Conservation (phyloP, 1,284 basidiomycete species). For the Tilletia indica region DNA sequence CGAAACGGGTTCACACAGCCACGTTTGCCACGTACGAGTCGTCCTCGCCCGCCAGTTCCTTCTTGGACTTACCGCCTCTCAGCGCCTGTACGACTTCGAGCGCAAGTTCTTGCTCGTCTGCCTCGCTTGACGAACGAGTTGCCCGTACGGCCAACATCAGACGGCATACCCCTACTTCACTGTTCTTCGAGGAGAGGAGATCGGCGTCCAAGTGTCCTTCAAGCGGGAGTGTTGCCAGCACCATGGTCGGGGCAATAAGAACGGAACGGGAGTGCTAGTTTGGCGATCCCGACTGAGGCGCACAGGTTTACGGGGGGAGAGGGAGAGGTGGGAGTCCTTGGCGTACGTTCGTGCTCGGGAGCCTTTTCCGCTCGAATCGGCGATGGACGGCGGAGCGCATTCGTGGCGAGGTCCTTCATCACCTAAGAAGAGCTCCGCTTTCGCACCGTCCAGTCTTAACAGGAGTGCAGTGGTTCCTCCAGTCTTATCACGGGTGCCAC, state of each 20-base stretch:
- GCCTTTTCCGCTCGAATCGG: background rate
- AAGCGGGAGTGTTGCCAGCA: too few relatives aligned
- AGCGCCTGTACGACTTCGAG: background rate
- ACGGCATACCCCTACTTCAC: background rate
- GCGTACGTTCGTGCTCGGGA: slow-evolving; percentile 9
- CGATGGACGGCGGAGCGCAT: background rate
- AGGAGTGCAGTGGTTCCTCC: too few relatives aligned
- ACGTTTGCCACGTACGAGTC: background rate
- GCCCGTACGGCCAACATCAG: background rate
- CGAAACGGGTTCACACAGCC: background rate
- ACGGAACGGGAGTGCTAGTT: background rate
- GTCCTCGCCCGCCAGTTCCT: background rate
- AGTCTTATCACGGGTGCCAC: too few relatives aligned
- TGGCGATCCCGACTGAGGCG: background rate
- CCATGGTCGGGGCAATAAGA: background rate
- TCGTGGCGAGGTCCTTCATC: background rate
- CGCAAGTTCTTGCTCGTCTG: background rate
- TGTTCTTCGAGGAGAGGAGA: background rate
- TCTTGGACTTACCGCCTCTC: background rate
- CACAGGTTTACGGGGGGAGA: background rate
- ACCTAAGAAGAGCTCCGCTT: background rate
- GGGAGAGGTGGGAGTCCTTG: background rate
- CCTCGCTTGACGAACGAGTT: background rate
- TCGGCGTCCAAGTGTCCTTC: background rate
- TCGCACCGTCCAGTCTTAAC: too few relatives aligned